phyloP scores from a whole-genome alignment of 164 flowering plant genomes.

The Umbilicus rupestris region DNA sequence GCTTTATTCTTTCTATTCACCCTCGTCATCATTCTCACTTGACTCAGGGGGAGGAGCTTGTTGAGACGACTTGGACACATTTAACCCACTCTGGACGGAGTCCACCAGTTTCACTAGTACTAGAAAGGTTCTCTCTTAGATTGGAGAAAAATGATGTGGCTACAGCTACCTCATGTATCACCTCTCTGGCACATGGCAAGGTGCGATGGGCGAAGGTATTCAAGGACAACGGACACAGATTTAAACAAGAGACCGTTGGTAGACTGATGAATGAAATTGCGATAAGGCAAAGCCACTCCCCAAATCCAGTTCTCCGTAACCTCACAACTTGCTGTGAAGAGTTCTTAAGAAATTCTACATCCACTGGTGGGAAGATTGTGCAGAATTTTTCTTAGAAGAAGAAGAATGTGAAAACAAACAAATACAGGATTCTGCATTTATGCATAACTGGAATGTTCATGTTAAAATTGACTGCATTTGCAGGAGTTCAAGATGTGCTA shows the following conservation, averaged over 20 bases:
- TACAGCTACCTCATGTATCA: slow-evolving; percentile 45
- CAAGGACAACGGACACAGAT: slow-evolving; percentile 26
- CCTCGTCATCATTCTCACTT: too few species aligned
- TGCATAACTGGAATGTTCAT: not conserved
- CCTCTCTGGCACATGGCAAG: slow-evolving; percentile 27
- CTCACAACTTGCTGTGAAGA: slow-evolving; percentile 40
- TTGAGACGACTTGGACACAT: slow-evolving; percentile 70
- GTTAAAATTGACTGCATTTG: slow-evolving; percentile 72
- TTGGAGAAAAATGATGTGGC: slow-evolving; percentile 36
- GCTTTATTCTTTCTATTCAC: slow-evolving; percentile 1
- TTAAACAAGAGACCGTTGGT: slow-evolving; percentile 30
- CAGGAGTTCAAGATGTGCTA: slow-evolving; percentile 76
- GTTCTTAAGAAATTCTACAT: slow-evolving; percentile 15
- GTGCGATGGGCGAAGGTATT: slow-evolving; percentile 54
- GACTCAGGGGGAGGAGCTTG: slow-evolving; percentile 34
- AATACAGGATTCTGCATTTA: not conserved
- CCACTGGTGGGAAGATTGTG: not conserved
- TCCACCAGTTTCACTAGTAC: slow-evolving; percentile 47
- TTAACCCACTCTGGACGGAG: slow-evolving; percentile 30
- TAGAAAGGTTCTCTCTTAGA: slow-evolving; percentile 57
- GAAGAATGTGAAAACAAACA: not conserved
- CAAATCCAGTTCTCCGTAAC: slow-evolving; percentile 28
- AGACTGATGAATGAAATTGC: slow-evolving; percentile 32
- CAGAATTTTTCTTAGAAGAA: not conserved
- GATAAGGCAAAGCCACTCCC: slow-evolving; percentile 18